Base-by-base conservation (phyloP, 176 grass and related monocot genomes). In the Aegilops umbellulata region DNA sequence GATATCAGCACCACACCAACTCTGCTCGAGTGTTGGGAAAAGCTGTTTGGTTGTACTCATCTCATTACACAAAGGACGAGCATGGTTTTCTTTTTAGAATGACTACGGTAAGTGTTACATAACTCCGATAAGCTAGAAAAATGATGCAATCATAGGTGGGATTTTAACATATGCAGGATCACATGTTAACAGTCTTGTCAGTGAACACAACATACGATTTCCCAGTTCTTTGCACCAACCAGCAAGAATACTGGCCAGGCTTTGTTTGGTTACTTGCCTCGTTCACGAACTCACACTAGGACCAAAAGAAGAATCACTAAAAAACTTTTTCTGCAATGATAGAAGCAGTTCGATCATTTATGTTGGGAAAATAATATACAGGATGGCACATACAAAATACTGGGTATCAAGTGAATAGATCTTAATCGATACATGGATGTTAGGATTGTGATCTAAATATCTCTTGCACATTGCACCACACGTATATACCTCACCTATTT, bases 161-260 rank as follows among this genome's bases (percentile, higher is more conserved):
- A 35, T 31, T 89, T 71, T 73, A 77, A 73, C 31, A 61, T 55
- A 66, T 7, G n/a, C 8, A 74, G 42, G 73, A 7, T 12, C 66
- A 9, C 17, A 38, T 74, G 42, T 74, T 66, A 72, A 88, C 22
- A 32, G 12, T 63, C 81, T 39, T 79, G n/a, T 58, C 2, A 30
- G 31, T 19, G 58, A 88, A 88, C 12, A 63, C 29, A 79, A n/a
- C 24, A 85, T 68, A 74, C 3, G 2, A 41, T 84, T 7, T 73
- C 53, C 17, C 27, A 24, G 31, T 17, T 55, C 29, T 74, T 36
- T 26, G 24, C 22, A 83, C 65, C 55, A 79, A 78, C 19, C 26
- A 34, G 25, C 24, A 72, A 72, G 23, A 24, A 15, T 14, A 64
- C 29, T 58, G 55, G 55, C 19, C 55, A 55, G n/a, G 14, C 27